Conservation (phyloP, 1,284 basidiomycete species). For the Irpex sp. region DNA sequence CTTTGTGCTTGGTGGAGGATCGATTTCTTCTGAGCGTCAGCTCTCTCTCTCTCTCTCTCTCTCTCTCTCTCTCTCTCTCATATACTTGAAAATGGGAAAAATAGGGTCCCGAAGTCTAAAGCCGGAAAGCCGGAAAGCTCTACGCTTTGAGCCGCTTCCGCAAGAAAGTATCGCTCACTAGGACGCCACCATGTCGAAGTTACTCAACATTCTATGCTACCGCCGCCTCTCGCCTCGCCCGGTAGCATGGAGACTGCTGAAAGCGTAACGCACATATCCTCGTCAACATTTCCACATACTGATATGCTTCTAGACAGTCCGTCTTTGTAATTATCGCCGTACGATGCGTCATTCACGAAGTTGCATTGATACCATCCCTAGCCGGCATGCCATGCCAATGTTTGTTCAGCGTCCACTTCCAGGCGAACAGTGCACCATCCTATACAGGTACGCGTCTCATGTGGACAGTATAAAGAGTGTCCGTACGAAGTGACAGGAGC, state of each 20-base stretch:
- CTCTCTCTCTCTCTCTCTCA: too few species aligned
- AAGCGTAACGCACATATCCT: not conserved
- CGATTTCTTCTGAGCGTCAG: too few species aligned
- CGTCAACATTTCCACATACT: not conserved
- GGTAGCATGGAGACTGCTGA: not conserved
- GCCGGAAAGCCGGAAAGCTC: too few species aligned
- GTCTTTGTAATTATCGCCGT: not conserved
- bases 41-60: too few species aligned
- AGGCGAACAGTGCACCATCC: not conserved
- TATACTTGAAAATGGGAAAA: too few species aligned
- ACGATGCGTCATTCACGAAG: not conserved
- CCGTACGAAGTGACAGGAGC: not conserved
- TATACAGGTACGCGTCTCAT: not conserved
- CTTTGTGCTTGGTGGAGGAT: too few species aligned
- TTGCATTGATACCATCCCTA: not conserved
- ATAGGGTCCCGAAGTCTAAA: too few species aligned
- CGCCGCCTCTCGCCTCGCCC: not conserved
- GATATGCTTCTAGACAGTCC: not conserved
- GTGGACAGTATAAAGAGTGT: not conserved
- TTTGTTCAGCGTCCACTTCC: not conserved
- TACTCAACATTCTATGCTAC: too few species aligned
- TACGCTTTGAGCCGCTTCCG: too few species aligned
- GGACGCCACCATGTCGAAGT: too few species aligned
- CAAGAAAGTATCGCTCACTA: too few species aligned
- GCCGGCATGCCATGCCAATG: not conserved